Base-by-base conservation (phyloP, 2,329 filamentous ascomycete genomes). In the Xylaria polymorpha region DNA sequence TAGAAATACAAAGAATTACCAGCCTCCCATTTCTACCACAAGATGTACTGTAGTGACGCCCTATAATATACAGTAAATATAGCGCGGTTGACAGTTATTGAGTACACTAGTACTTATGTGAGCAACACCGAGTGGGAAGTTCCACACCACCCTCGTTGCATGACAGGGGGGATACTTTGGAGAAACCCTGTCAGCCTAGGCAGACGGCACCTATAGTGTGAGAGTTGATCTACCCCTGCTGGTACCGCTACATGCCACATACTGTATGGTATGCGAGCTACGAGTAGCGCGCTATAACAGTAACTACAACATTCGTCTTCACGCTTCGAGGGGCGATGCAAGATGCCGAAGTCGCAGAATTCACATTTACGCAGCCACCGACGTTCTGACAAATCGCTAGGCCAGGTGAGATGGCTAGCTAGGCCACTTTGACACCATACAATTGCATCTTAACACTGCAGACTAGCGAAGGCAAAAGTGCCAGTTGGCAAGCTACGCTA, bases 41-140 rank as follows among this genome's bases (percentile, higher is more conserved):
- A 60, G 66, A 61, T 58, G 20, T 32, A 41, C 44, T 57, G 61
- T 32, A 41, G 51, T 57, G 61, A 71, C 32, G 68, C 51, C 59
- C 66, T 68, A 71, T 71, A 71, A 4, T 63, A 66, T 66, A 68
- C 66, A 71, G 68, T 70, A 64, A 20, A 61, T 71, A 71, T 71
- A 71, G 68, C 48, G 39, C 14, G 51, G 55, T 46, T 60, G 53
- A 41, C 18, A 39, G 55, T 39, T 50, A 44, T 12, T 44, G 39
- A 20, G 50, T 41, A 41, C 20, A 43, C 15, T 43, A 4, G 20
- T 39, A 39, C 18, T 4, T 56, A 22, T 41, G 55, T 50, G 55
- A 57, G 39, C 50, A 64, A 35, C 35, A 64, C 48, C 18, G 29
- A 53, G n/a, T n/a, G n/a, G n/a, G n/a, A n/a, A n/a, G 61, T 41